phyloP scores from a whole-genome alignment of 768 basidiomycete genomes.

The Podaxis mareebaensis region DNA sequence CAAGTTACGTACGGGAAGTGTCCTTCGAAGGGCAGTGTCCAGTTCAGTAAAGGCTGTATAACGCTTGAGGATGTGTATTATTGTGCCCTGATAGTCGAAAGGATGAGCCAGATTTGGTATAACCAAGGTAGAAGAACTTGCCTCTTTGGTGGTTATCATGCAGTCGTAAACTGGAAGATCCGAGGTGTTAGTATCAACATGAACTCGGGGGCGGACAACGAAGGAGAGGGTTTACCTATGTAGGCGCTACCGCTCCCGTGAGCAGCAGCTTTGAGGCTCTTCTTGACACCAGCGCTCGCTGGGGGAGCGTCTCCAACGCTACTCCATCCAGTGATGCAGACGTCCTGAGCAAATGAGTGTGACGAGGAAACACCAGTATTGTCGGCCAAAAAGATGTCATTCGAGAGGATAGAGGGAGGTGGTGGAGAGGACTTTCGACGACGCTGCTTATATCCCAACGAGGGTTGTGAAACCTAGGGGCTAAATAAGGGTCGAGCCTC shows the following conservation, averaged over 20 bases:
- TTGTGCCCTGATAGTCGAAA: constrained; percentile 46
- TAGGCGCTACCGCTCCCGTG: constrained; percentile 54
- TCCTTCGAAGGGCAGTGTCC: constrained; percentile 43
- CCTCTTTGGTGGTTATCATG: constrained; percentile 66
- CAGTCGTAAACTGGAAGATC: constrained; percentile 61
- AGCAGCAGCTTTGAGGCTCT: constrained; percentile 11
- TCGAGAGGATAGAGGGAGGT: constrained; percentile 55
- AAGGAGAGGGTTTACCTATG: constrained; percentile 44
- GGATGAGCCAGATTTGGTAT: constrained; percentile 12
- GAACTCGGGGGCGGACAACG: neutral
- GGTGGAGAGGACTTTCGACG: constrained; percentile 30
- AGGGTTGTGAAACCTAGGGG: neutral
- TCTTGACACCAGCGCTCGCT: constrained; percentile 8
- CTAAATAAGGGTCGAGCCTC: neutral
- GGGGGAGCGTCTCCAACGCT: constrained; percentile 52
- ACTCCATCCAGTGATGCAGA: constrained; percentile 69
- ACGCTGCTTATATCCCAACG: neutral
- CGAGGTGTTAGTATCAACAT: neutral
- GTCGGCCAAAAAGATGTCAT: constrained; percentile 71
- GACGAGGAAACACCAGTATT: constrained; percentile 38
- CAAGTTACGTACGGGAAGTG: constrained; percentile 49
- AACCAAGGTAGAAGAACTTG: constrained; percentile 11
- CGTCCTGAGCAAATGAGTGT: constrained; percentile 59
- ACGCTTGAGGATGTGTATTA: constrained; percentile 65
- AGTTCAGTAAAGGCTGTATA: constrained; percentile 68